Evolutionary conservation across 1,284 basidiomycete species (phyloP).

Genomic region (Heterobasidion irregulare): DNA sequence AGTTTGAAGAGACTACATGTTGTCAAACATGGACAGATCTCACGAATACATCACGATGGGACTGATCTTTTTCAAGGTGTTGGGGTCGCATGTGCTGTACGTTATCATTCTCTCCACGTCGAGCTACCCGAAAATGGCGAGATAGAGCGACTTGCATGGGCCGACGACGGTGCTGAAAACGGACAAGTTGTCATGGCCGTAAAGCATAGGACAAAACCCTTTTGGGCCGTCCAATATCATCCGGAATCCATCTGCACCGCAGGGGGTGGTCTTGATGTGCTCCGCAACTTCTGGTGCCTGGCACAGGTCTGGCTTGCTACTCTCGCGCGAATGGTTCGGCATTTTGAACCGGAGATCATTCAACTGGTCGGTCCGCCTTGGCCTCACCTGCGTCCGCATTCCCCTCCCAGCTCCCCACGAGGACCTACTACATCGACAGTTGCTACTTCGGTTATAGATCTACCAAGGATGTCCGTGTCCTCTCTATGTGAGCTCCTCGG

Average conservation of each 20-base stretch:
- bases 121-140: conserved; percentile 33
- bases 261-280: conserved; percentile 53
- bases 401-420: conserved; percentile 5
- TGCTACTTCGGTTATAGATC: conserved; percentile 29
- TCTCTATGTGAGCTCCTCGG: conserved; percentile 54
- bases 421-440: conserved; percentile 21
- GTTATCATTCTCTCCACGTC: conserved; percentile 78
- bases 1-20: conserved; percentile 38
- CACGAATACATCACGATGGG: conserved; percentile 49
- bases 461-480: conserved; percentile 32
- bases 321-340: conserved; percentile 24
- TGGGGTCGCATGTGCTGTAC: conserved; percentile 61
- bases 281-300: conserved; percentile 66
- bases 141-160: conserved; percentile 59
- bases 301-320: conserved; percentile 45
- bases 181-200: conserved; percentile 64
- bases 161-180: conserved; percentile 56
- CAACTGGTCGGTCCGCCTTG: conserved; percentile 40
- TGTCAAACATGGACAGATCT: conserved; percentile 81
- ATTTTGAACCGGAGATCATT: conserved; percentile 32
- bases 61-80: conserved; percentile 59
- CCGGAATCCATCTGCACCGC: conserved; percentile 76
- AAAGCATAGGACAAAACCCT: conserved; percentile 60
- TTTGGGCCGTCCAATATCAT: conserved; percentile 96
- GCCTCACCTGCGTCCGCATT: conserved; percentile 33